These are phyloP conservation scores for Ceratocystis colombiana DNA, from an alignment of 2,329 filamentous ascomycete genomes.

Conservation along the genomic window DNA sequence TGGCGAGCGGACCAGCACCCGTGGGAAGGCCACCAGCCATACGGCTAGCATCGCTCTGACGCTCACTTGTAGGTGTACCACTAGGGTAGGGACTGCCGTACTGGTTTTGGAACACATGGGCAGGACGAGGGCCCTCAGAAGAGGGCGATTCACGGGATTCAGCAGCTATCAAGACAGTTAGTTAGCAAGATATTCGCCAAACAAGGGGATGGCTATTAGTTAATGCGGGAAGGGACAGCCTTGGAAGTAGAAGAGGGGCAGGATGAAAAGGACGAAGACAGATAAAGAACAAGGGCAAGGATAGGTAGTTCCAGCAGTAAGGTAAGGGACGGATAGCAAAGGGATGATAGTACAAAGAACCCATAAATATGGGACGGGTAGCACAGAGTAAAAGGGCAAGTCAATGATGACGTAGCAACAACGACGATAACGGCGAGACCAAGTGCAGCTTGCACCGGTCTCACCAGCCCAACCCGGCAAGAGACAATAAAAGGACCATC, in stretches of 20 bases:
- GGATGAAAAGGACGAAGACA: neutral
- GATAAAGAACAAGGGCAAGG: slow-evolving; percentile 12
- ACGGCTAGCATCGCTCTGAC: slow-evolving; percentile 4
- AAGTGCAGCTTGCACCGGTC: neutral
- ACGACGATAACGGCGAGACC: neutral
- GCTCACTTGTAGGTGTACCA: slow-evolving; percentile 18
- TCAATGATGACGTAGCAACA: slow-evolving; percentile 8
- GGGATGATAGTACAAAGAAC: slow-evolving; percentile 10
- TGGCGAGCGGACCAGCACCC: neutral
- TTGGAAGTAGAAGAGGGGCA: neutral
- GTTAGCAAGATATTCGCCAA: neutral
- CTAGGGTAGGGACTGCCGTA: slow-evolving; percentile 21
- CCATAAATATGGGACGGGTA: slow-evolving; percentile 20
- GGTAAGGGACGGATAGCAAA: neutral
- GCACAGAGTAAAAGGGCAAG: slow-evolving; percentile 17
- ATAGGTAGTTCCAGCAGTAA: slow-evolving; percentile 2
- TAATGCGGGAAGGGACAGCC: slow-evolving; percentile 3
- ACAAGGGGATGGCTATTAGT: neutral
- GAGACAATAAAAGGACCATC: neutral
- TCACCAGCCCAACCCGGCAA: neutral
- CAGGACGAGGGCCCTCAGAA: slow-evolving; percentile 14
- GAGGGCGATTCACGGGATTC: slow-evolving; percentile 23
- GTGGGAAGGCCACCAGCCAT: neutral
- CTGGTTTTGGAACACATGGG: slow-evolving; percentile 14
- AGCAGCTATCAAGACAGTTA: neutral